phyloP scores from a whole-genome alignment of 208 protist species.

The Leishmania turanica region DNA sequence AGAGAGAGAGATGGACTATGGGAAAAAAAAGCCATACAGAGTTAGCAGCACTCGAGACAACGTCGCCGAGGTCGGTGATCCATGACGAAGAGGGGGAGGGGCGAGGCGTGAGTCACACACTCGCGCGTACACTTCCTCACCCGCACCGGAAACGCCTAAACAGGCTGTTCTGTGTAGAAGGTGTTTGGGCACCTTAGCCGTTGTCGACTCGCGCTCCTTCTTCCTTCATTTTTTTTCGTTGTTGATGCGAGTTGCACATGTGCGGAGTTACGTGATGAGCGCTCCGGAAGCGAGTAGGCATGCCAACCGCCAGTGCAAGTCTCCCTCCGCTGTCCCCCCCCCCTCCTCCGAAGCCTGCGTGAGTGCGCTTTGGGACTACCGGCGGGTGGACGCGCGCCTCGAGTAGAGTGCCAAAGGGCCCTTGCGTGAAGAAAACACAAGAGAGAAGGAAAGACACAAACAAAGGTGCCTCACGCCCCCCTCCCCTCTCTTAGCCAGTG shows the following conservation, averaged over 20 bases:
- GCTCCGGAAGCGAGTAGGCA: neutral
- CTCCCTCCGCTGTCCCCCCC: neutral
- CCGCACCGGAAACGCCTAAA: neutral
- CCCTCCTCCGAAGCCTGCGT: neutral
- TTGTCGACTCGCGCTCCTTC: neutral
- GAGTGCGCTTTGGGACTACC: neutral
- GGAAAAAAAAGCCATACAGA: neutral
- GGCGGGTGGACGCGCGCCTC: neutral
- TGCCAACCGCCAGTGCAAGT: neutral
- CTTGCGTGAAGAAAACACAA: neutral
- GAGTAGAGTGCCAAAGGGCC: neutral
- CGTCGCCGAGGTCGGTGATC: neutral
- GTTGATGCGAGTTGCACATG: neutral
- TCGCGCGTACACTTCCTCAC: neutral
- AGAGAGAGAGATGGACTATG: neutral
- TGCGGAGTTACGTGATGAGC: neutral
- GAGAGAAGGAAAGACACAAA: neutral
- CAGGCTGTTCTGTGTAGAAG: neutral
- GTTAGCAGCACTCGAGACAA: no score
- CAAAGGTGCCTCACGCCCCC: neutral
- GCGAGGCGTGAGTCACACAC: neutral
- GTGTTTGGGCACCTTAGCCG: no score
- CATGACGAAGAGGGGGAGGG: neutral
- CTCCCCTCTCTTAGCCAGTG: neutral
- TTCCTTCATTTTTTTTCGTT: neutral